phyloP scores from a whole-genome alignment of 2,329 filamentous ascomycete species.

The Setomelanomma holmii region DNA sequence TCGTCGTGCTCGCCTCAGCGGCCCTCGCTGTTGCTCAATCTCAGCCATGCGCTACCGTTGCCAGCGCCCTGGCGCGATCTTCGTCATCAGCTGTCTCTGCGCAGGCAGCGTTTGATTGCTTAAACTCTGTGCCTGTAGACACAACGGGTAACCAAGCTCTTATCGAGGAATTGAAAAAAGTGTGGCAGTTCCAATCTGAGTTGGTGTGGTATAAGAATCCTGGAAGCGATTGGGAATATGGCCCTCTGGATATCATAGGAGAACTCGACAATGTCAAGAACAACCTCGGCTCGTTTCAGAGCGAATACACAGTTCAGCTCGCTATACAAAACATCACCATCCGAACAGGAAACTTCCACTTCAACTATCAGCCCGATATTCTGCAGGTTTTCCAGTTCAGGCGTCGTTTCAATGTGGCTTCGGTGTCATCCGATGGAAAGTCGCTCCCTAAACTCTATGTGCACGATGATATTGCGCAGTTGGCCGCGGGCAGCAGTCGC shows the following conservation, averaged over 20 bases:
- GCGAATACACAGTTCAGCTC: constrained; percentile 49
- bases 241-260: constrained; percentile 41
- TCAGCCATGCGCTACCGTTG: constrained; percentile 29
- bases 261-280: constrained; percentile 43
- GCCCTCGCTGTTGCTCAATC: constrained; percentile 22
- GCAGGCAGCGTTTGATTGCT: constrained; percentile 32
- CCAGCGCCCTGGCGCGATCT: constrained; percentile 7
- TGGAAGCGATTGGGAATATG: constrained; percentile 40
- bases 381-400: constrained; percentile 30
- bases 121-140: constrained; percentile 43
- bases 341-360: constrained; percentile 35
- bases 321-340: constrained; percentile 37
- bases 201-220: constrained; percentile 45
- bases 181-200: constrained; percentile 48
- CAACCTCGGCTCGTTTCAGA: constrained; percentile 35
- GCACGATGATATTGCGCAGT: constrained; percentile 22
- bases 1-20: constrained; percentile 19
- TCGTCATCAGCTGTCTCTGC: constrained; percentile 18
- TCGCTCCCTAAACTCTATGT: constrained; percentile 43
- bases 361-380: constrained; percentile 37
- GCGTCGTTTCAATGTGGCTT: constrained; percentile 27
- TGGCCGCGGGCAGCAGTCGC: constrained; percentile 15
- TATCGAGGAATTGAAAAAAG: constrained; percentile 37
- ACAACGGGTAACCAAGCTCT: constrained; percentile 29
- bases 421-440: constrained; percentile 42